Conservation (phyloP, 345 rosid genomes). For the Linum trigynum region DNA sequence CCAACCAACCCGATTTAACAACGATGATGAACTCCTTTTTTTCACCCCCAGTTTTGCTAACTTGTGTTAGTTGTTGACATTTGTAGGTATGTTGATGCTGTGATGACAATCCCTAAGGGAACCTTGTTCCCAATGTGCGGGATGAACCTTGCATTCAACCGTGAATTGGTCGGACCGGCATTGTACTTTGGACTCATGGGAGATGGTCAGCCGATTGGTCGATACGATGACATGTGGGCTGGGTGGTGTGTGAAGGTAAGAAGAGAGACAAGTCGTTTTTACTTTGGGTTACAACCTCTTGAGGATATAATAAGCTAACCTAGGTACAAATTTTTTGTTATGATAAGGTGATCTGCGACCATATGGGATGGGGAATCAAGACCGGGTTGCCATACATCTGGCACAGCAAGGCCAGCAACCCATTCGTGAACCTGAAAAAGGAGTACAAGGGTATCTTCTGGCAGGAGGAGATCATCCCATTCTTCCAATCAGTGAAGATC, state of each 20-base stretch:
- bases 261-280: too few species aligned
- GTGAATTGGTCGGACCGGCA: not conserved
- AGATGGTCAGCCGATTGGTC: not conserved
- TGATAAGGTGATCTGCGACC: not conserved
- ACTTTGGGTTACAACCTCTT: not conserved
- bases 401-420: not conserved
- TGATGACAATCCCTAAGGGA: not conserved
- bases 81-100: not conserved
- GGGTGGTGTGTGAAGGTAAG: not conserved
- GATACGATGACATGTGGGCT: not conserved
- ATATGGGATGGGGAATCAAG: not conserved
- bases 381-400: not conserved
- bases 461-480: not conserved
- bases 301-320: too few species aligned
- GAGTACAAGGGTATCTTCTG: not conserved
- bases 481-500: not conserved
- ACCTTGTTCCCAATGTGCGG: not conserved
- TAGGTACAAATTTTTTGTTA: too few species aligned
- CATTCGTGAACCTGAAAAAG: not conserved
- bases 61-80: too few species aligned
- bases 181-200: not conserved
- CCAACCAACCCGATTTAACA: too few species aligned
- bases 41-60: too few species aligned
- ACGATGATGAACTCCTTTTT: not conserved
- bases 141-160: not conserved